A percentile compares a stretch with the other conserved stretches of the same genome.
These are phyloP conservation scores for Solanum virginianum DNA, from an alignment of 257 asterid genomes.

Conservation along the genomic window DNA sequence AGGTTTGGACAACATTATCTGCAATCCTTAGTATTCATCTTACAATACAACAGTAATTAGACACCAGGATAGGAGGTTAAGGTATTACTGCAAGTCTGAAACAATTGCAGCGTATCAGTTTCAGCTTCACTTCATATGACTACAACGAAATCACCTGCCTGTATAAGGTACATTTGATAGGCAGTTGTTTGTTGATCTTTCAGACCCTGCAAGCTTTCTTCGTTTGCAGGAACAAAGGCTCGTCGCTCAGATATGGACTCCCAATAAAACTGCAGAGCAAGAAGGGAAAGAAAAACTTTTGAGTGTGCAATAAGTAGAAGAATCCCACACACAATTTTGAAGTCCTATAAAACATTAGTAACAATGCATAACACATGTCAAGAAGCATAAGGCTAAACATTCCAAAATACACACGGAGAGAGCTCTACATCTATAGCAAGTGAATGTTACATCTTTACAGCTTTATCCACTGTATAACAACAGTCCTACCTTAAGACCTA, in stretches of 20 bases:
- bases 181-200: not conserved
- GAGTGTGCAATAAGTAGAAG: not conserved
- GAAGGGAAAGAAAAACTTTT: not conserved
- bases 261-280: constrained; percentile 2
- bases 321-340: not conserved
- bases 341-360: not conserved
- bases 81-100: not conserved
- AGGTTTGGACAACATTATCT: not conserved
- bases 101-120: not conserved
- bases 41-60: not conserved
- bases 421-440: not conserved
- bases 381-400: not conserved
- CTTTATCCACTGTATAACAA: not conserved
- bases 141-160: not conserved
- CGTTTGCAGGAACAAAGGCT: not conserved
- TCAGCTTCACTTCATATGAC: not conserved
- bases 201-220: not conserved
- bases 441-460: not conserved
- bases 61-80: not conserved
- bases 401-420: not conserved
- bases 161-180: not conserved
- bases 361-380: not conserved
- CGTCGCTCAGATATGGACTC: not conserved
- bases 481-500: not conserved
- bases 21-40: not conserved